Base-by-base conservation (phyloP, 176 grass and related monocot genomes). In the Pontederia crassipes region DNA sequence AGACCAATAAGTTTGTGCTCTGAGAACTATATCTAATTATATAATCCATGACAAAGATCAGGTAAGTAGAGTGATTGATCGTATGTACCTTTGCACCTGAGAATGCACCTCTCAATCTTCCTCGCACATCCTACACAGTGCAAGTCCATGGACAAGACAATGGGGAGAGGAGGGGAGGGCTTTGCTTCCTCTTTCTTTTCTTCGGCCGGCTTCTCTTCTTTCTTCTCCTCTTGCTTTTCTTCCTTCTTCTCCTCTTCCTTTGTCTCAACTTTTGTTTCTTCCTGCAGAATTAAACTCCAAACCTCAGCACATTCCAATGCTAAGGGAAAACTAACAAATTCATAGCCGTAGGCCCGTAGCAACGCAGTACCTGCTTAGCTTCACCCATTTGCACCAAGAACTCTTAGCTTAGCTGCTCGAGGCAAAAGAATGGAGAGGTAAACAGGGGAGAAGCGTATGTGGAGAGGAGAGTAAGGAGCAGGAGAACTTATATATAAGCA, bases 81-180 rank as follows among this genome's bases (percentile, higher is more conserved):
- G 60, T 52, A 53, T 13, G 18, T 15, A 84, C 86, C 85, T 78
- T 66, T 89, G 90, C 82, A 89, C 16, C 76, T 78, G 52, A 89
- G 64, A 35, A 95, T 67, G 59, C 48, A 86, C 29, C 77, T 75
- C 67, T 67, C 72, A 32, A 95, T 79, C 52, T 88, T 85, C 82
- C 78, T 89, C 27, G 82, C 71, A 68, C 90, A 95, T 7, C 90
- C 90, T 13, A 87, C 80, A 66, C 90, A 95, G 54, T 95, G 90
- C 59, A 95, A 71, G 61, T 86, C 71, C 12, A 95, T 60, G 29
- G 63, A 72, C 2, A 95, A 75, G 46, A 95, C 72, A 28, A 83
- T 54, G 0, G 79, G 76, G 10, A 69, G 64, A 4, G 84, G 78
- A 8, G 78, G 81, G 9, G 71, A 45, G 0, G 82, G 82, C 0